A percentile compares a stretch with the other conserved stretches of the same genome.
These are phyloP conservation scores for Hevea brasiliensis DNA, from an alignment of 345 rosid species.

Conservation along the genomic window DNA sequence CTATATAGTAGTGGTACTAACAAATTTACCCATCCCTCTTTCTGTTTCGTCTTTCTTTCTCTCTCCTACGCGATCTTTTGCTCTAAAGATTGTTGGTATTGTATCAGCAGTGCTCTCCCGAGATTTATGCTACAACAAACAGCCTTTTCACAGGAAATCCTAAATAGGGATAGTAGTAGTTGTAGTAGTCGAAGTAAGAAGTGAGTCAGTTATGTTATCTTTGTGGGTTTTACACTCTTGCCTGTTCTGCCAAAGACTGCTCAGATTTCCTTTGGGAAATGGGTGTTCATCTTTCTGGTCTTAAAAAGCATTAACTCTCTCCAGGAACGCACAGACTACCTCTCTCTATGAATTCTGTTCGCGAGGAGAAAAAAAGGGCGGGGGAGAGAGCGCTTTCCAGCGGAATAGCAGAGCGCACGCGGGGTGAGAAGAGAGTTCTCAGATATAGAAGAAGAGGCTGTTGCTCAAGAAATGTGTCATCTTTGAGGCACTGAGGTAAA, in stretches of 20 bases:
- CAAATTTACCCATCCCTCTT: not conserved
- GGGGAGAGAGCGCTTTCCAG: not conserved
- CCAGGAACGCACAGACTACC: too few species aligned
- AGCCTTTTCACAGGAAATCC: constrained; percentile 62
- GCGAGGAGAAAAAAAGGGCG: not conserved
- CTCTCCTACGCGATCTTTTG: constrained; percentile 32
- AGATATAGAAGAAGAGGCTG: not conserved
- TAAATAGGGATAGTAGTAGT: constrained; percentile 46
- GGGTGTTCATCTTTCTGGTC: constrained; percentile 39
- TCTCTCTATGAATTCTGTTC: not conserved
- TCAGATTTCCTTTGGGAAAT: constrained; percentile 40
- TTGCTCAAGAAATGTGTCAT: not conserved
- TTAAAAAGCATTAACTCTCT: not conserved
- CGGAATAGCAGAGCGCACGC: constrained; percentile 38
- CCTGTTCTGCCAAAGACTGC: constrained; percentile 37
- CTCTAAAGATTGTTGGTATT: constrained; percentile 14
- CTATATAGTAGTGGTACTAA: constrained; percentile 25
- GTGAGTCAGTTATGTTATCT: not conserved
- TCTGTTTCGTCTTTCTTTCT: constrained; percentile 14
- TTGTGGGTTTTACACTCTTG: constrained; percentile 27
- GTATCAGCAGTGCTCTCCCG: constrained; percentile 65
- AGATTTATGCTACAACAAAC: constrained; percentile 73
- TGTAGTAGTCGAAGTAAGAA: constrained; percentile 2
- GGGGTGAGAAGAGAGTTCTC: constrained; percentile 5
- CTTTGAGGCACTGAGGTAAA: constrained; percentile 21